These are phyloP conservation scores for Pseudofabraea citricarpa DNA, from an alignment of 2,329 filamentous ascomycete genomes.

Conservation along the genomic window DNA sequence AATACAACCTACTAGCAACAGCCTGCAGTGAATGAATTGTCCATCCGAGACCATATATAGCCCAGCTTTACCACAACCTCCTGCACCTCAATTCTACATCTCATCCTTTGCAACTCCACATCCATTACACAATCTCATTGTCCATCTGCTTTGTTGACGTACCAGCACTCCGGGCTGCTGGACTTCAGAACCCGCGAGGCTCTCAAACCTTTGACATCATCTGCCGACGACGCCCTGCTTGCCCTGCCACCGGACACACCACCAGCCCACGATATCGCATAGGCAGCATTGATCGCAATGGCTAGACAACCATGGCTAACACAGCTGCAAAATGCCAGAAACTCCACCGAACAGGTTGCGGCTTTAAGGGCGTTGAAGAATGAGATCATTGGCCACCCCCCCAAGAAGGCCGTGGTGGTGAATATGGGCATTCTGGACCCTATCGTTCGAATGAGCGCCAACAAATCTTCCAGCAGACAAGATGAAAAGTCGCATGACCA, in stretches of 20 bases:
- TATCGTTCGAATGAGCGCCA: constrained; percentile 47
- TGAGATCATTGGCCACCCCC: constrained; percentile 80
- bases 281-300: constrained; percentile 10
- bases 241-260: no score
- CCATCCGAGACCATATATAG: no score
- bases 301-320: constrained; percentile 44
- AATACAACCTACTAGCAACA: no score
- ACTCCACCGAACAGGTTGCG: constrained; percentile 46
- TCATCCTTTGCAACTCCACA: no score
- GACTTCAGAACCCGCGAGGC: no score
- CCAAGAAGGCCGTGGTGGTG: constrained; percentile 79
- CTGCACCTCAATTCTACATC: no score
- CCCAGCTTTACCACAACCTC: no score
- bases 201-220: neutral
- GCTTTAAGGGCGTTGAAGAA: constrained; percentile 77
- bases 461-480: constrained; percentile 33
- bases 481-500: constrained; percentile 43
- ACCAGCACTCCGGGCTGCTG: no score
- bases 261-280: no score
- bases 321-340: constrained; percentile 51
- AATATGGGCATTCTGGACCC: constrained; percentile 62
- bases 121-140: no score
- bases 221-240: neutral
- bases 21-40: no score
- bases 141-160: no score